These are phyloP conservation scores for Arctium lappa DNA, from an alignment of 129 eudicot genomes.

Conservation along the genomic window DNA sequence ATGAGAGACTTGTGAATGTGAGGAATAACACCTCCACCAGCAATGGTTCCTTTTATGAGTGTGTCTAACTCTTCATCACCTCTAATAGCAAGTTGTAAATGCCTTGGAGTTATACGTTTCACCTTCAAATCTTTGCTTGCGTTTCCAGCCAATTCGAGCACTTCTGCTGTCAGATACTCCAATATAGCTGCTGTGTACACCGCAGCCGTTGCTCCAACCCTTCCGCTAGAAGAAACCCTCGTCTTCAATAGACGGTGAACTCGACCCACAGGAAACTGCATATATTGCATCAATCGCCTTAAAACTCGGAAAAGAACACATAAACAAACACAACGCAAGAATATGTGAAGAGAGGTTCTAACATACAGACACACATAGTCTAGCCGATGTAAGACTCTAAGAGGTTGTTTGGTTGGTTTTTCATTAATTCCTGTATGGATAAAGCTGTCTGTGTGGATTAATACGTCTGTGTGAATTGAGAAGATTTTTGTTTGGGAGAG, in stretches of 20 bases:
- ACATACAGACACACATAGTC: too few species aligned
- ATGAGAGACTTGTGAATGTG: slow-evolving; percentile 77
- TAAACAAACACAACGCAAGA: neutral
- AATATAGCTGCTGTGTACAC: slow-evolving; percentile 72
- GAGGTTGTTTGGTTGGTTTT: too few species aligned
- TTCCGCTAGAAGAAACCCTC: slow-evolving; percentile 55
- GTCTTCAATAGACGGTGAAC: slow-evolving; percentile 63
- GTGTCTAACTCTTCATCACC: slow-evolving; percentile 85
- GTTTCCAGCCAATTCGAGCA: slow-evolving; percentile 67
- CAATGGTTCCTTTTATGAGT: slow-evolving; percentile 71
- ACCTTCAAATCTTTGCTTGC: slow-evolving; percentile 80
- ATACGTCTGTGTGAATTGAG: too few species aligned
- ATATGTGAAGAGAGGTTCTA: too few species aligned
- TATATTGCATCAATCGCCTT: neutral
- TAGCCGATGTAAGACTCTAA: too few species aligned
- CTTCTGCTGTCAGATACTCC: slow-evolving; percentile 71
- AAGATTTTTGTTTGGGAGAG: too few species aligned
- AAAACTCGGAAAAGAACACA: neutral
- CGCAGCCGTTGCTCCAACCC: slow-evolving; percentile 76
- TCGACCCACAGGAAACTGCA: slow-evolving; percentile 74
- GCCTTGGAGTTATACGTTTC: slow-evolving; percentile 71
- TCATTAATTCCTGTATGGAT: too few species aligned
- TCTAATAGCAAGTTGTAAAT: slow-evolving; percentile 73
- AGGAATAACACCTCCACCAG: slow-evolving; percentile 83
- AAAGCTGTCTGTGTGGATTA: too few species aligned